Evolutionary conservation across 768 basidiomycete species (phyloP).

Genomic region (Guyanaporus albipodus): DNA sequence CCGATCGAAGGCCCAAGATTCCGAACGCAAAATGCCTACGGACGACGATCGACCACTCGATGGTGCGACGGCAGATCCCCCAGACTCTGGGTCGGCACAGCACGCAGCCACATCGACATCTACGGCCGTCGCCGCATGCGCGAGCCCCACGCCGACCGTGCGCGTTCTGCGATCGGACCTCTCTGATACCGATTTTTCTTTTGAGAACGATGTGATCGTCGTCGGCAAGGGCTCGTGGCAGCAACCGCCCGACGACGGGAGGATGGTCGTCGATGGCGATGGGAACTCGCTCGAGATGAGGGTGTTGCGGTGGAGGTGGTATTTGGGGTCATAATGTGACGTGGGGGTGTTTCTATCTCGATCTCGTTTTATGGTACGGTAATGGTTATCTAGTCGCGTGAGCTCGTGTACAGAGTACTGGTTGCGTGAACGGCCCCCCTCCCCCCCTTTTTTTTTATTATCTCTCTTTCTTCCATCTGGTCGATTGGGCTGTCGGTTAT

Average conservation of each 20-base stretch:
- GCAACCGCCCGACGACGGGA: constrained; percentile 1
- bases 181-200: constrained; percentile 18
- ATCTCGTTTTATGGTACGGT: constrained; percentile 10
- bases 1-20: constrained; percentile 10
- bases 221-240: constrained; percentile 8
- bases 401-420: constrained; percentile 12
- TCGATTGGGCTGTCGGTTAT: no score
- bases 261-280: constrained; percentile 14
- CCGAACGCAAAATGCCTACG: background rate
- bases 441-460: background rate
- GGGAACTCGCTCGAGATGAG: constrained; percentile 16
- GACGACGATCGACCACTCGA: background rate
- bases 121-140: no score
- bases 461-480: no score
- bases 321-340: constrained; percentile 2
- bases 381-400: constrained; percentile 12
- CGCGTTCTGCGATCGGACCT: constrained; percentile 19
- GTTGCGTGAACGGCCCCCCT: no score
- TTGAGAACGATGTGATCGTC: constrained; percentile 18
- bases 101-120: background rate
- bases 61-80: background rate
- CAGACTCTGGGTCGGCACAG: background rate
- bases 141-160: background rate
- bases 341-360: no score
- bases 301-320: constrained; percentile 30